A percentile compares a stretch with the other conserved stretches of the same genome.
Conservation (phyloP, 441 rosid genomes). For the Hura crepitans region DNA sequence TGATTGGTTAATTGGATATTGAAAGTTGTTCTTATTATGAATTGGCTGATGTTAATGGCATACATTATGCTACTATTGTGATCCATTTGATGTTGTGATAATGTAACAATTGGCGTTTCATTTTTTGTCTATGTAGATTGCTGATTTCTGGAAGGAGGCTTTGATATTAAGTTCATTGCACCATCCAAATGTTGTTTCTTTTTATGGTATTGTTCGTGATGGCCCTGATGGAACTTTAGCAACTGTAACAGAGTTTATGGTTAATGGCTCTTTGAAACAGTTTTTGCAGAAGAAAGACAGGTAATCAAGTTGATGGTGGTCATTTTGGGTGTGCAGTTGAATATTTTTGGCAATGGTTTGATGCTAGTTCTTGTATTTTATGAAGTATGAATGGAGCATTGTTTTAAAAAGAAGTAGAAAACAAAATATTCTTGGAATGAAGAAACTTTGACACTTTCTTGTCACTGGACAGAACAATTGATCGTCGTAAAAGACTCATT, state of each 20-base stretch:
- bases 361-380: slow-evolving; percentile 4
- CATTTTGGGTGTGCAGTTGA: neutral
- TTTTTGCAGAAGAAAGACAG: slow-evolving; percentile 97
- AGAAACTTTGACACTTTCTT: neutral
- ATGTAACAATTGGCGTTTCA: slow-evolving; percentile 10
- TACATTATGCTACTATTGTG: too few species aligned
- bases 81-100: too few species aligned
- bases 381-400: too few species aligned
- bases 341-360: slow-evolving; percentile 9
- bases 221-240: slow-evolving; percentile 97
- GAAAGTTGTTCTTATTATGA: slow-evolving; percentile 8
- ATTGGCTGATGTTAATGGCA: slow-evolving; percentile 8
- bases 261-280: slow-evolving; percentile 97
- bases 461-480: slow-evolving; percentile 60
- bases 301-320: slow-evolving; percentile 34
- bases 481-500: slow-evolving; percentile 98
- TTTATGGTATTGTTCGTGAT: slow-evolving; percentile 98
- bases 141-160: slow-evolving; percentile 99
- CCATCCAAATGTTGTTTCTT: slow-evolving; percentile 97
- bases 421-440: slow-evolving; percentile 1
- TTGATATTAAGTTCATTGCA: slow-evolving; percentile 87
- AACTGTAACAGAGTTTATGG: slow-evolving; percentile 94
- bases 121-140: slow-evolving; percentile 55
- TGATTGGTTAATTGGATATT: slow-evolving; percentile 2
- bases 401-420: too few species aligned